Conservation (phyloP, 1,139 yeast species). For the Blastobotrys aristatus region DNA sequence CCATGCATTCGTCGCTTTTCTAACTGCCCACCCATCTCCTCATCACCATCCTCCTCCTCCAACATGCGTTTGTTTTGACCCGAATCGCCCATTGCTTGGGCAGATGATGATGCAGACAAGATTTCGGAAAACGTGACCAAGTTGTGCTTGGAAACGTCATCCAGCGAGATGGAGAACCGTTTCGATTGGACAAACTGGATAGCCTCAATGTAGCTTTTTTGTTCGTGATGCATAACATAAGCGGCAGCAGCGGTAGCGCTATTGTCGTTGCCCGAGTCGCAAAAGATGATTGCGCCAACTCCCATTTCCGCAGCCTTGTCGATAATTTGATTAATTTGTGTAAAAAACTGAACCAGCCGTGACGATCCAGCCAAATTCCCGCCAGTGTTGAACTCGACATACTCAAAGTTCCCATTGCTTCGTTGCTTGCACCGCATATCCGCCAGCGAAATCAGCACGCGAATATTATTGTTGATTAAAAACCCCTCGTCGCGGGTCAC, state of each 20-base stretch:
- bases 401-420: conserved; percentile 13
- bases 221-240: conserved; percentile 24
- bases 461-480: conserved; percentile 24
- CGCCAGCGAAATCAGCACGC: conserved; percentile 23
- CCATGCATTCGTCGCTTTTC: no score
- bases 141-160: conserved; percentile 25
- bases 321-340: conserved; percentile 19
- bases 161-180: conserved; percentile 29
- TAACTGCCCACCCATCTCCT: no score
- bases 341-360: conserved; percentile 19
- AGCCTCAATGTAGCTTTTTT: conserved; percentile 23
- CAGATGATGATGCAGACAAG: conserved; percentile 23
- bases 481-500: conserved; percentile 22
- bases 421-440: conserved; percentile 6
- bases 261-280: conserved; percentile 35
- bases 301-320: conserved; percentile 12
- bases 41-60: neutral
- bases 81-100: no score
- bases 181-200: conserved; percentile 30
- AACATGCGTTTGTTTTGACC: neutral
- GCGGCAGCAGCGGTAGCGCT: conserved; percentile 33
- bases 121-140: conserved; percentile 26
- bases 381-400: conserved; percentile 20
- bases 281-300: conserved; percentile 26
- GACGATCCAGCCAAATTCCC: conserved; percentile 12